Conservation (phyloP, 2,329 filamentous ascomycete genomes). For the Fusarium brevicatenulatum region DNA sequence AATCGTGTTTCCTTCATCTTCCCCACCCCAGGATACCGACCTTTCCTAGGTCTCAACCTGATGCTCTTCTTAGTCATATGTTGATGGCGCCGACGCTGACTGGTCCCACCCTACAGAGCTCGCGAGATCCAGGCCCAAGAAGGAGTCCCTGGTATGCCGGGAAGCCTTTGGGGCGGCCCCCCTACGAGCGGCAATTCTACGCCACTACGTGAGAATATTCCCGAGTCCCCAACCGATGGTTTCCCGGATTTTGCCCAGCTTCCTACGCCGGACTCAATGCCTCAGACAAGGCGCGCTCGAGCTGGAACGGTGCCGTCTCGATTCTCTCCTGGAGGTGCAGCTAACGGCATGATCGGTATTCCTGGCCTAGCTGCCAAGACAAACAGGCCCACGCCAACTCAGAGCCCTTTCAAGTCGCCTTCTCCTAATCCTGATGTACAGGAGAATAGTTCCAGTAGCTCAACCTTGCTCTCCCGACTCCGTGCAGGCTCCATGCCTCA, state of each 20-base stretch:
- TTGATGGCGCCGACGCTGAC: constrained; percentile 24
- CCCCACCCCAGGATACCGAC: constrained; percentile 11
- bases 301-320: constrained; percentile 96
- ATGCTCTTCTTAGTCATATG: not conserved
- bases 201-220: constrained; percentile 94
- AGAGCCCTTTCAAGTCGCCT: constrained; percentile 81
- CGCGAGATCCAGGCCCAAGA: constrained; percentile 98
- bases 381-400: constrained; percentile 85
- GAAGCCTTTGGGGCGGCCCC: constrained; percentile 90
- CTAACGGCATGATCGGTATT: constrained; percentile 67
- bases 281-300: constrained; percentile 80
- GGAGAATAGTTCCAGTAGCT: constrained; percentile 64
- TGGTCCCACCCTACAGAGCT: constrained; percentile 67
- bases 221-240: constrained; percentile 94
- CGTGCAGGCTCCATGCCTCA: constrained; percentile 96
- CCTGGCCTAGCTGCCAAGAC: constrained; percentile 76
- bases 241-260: constrained; percentile 89
- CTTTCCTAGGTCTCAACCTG: constrained; percentile 1
- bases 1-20: constrained; percentile 3
- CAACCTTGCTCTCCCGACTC: constrained; percentile 83
- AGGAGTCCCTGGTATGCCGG: constrained; percentile 75
- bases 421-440: constrained; percentile 64
- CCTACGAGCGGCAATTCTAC: constrained; percentile 97
- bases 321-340: constrained; percentile 80
- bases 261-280: constrained; percentile 71